These are phyloP conservation scores for Sclerotinia glacialis DNA, from an alignment of 2,329 filamentous ascomycete genomes.

Conservation along the genomic window DNA sequence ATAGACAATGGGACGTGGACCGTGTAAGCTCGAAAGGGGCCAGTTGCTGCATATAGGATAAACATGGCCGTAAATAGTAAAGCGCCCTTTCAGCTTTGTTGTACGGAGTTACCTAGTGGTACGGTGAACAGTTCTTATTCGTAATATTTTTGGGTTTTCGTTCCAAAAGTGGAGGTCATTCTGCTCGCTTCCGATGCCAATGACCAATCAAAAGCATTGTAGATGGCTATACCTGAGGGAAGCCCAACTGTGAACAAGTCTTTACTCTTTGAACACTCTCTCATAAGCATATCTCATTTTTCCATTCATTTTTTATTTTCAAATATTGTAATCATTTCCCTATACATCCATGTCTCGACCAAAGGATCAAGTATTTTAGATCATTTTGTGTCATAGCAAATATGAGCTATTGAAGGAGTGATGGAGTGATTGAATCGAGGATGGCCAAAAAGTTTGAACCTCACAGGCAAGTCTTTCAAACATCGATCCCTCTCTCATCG, in stretches of 20 bases:
- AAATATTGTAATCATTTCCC: background rate
- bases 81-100: background rate
- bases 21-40: background rate
- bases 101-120: too few species aligned
- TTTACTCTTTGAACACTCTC: background rate
- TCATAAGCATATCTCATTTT: background rate
- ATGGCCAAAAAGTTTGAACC: too few species aligned
- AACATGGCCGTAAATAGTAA: background rate
- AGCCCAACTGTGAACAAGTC: background rate
- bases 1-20: background rate
- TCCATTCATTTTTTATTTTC: background rate
- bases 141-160: too few species aligned
- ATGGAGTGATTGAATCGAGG: too few species aligned
- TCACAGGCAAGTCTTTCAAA: too few species aligned
- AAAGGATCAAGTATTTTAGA: background rate
- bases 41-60: constrained; percentile 1
- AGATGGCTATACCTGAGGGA: background rate
- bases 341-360: background rate
- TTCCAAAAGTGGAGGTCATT: background rate
- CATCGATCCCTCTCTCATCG: too few species aligned
- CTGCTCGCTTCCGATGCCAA: background rate
- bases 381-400: background rate
- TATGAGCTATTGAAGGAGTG: too few species aligned
- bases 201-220: background rate
- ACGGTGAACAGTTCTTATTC: background rate